Conservation (phyloP, 345 rosid genomes). For the Noccaea bulbosa region DNA sequence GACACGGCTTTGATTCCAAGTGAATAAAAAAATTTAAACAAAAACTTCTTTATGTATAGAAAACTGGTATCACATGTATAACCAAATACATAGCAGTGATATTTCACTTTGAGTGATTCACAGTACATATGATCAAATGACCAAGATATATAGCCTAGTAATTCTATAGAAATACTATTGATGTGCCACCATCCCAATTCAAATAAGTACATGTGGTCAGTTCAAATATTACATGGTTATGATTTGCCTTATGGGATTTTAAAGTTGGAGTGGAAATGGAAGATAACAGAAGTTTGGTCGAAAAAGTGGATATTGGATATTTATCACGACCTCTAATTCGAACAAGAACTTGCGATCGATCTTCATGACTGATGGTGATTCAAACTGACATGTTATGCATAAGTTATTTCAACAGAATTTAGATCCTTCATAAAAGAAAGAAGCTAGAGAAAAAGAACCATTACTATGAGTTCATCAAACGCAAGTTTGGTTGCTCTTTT, state of each 20-base stretch:
- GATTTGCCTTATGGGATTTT: not conserved
- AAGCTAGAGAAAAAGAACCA: too few species aligned
- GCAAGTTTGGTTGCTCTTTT: not conserved
- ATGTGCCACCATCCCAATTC: not conserved
- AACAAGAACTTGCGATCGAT: not conserved
- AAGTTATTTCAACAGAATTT: not conserved
- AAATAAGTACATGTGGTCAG: not conserved
- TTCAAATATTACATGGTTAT: not conserved
- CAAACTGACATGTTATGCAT: not conserved
- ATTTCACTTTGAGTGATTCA: too few species aligned
- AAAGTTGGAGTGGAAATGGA: not conserved
- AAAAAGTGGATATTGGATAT: not conserved
- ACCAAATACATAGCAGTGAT: too few species aligned
- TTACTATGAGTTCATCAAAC: constrained; percentile 6
- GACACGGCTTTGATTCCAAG: too few species aligned
- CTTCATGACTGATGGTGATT: constrained; percentile 9
- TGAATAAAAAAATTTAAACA: too few species aligned
- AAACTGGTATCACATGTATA: too few species aligned
- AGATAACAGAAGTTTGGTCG: not conserved
- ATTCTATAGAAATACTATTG: too few species aligned
- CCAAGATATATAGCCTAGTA: too few species aligned
- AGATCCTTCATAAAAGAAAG: not conserved
- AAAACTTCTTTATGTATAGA: too few species aligned
- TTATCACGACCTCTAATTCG: not conserved
- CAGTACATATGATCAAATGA: too few species aligned